A percentile compares a stretch with the other conserved stretches of the same genome.
phyloP scores from a whole-genome alignment of 2,329 filamentous ascomycete genomes.

The Cephalotrichum gorgonifer region DNA sequence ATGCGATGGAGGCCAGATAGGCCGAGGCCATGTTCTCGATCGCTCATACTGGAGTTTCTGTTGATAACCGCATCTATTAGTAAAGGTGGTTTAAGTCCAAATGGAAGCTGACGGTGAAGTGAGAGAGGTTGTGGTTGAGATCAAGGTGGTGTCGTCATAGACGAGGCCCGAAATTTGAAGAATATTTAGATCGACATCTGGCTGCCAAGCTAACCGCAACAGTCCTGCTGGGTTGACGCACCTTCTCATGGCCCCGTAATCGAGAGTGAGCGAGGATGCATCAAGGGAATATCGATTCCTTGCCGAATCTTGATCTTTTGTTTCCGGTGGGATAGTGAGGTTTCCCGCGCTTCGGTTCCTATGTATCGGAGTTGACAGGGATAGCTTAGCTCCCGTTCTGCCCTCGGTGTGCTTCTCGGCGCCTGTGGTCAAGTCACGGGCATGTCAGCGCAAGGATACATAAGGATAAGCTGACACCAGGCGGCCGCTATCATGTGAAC shows the following conservation, averaged over 20 bases:
- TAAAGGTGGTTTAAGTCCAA: background rate
- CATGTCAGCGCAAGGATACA: background rate
- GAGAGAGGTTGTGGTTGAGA: too few species aligned
- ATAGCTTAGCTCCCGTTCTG: conserved; percentile 32
- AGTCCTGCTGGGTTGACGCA: conserved; percentile 24
- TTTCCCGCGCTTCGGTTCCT: conserved; percentile 60
- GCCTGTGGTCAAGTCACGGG: conserved; percentile 6
- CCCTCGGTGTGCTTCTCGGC: conserved; percentile 3
- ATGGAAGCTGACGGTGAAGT: background rate
- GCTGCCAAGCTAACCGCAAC: background rate
- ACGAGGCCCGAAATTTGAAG: background rate
- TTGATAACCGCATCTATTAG: conserved; percentile 1
- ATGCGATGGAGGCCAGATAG: conserved; percentile 86
- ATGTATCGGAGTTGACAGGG: conserved; percentile 39
- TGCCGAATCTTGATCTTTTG: conserved; percentile 44
- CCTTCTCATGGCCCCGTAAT: conserved; percentile 67
- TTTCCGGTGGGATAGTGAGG: conserved; percentile 36
- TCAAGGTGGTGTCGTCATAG: background rate
- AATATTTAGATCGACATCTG: background rate
- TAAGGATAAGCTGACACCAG: conserved; percentile 3
- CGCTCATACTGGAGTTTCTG: conserved; percentile 73
- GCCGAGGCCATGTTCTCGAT: conserved; percentile 80
- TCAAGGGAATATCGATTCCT: conserved; percentile 70
- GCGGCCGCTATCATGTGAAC: background rate
- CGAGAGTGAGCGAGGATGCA: conserved; percentile 30